phyloP scores from a whole-genome alignment of 345 rosid species.

The Kandelia obovata region DNA sequence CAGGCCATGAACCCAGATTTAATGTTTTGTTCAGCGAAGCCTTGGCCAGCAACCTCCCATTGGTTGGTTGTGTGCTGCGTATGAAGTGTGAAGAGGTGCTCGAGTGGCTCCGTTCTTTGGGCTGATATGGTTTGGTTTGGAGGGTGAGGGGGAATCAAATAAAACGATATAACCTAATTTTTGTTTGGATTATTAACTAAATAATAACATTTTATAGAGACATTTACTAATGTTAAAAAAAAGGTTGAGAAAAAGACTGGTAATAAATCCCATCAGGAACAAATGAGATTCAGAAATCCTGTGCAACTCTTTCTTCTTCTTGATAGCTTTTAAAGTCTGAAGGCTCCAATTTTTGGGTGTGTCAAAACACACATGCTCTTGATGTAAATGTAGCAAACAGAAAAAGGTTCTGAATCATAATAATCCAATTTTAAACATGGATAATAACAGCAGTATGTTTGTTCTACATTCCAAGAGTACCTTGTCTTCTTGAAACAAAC shows the following conservation, averaged over 20 bases:
- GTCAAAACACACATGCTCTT: too few relatives aligned
- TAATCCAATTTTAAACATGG: neutral
- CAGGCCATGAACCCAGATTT: neutral
- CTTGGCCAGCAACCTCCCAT: constrained; percentile 28
- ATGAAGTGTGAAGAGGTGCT: constrained; percentile 15
- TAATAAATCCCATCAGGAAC: too few relatives aligned
- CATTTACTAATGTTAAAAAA: too few relatives aligned
- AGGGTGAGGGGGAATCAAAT: constrained; percentile 8
- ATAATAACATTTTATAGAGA: too few relatives aligned
- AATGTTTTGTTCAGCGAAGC: neutral
- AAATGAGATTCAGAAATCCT: too few relatives aligned
- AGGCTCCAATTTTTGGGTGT: too few relatives aligned
- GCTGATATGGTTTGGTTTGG: constrained; percentile 2
- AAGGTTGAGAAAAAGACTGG: too few relatives aligned
- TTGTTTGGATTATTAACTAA: too few relatives aligned
- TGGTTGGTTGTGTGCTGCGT: constrained; percentile 7
- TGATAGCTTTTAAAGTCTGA: too few relatives aligned
- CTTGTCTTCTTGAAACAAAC: constrained; percentile 6
- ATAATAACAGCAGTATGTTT: constrained; percentile 9
- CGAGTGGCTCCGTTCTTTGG: constrained; percentile 6
- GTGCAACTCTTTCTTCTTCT: too few relatives aligned
- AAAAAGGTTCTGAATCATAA: neutral
- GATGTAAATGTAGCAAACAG: too few relatives aligned
- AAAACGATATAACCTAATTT: too few relatives aligned
- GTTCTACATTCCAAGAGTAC: neutral